These are phyloP conservation scores for Lodderomyces theae DNA, from an alignment of 1,139 yeast species.

Conservation along the genomic window DNA sequence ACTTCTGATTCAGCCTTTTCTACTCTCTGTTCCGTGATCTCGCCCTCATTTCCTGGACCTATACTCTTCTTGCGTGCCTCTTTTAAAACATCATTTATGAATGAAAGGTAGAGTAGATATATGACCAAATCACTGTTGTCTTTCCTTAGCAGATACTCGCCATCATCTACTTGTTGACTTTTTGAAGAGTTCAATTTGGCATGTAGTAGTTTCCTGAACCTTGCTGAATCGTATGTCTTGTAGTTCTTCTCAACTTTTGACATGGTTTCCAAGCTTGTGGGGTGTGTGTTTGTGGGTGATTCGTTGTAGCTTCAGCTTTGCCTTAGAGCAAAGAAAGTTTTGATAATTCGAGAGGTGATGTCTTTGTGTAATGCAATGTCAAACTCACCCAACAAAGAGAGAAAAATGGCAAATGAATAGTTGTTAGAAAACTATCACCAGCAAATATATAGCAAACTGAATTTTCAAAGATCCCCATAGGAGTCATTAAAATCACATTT, in stretches of 20 bases:
- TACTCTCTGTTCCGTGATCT: conserved; percentile 15
- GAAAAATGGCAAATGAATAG: not conserved
- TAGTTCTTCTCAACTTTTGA: conserved; percentile 5
- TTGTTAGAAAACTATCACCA: not conserved
- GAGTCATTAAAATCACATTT: too few species aligned
- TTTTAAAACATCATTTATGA: conserved; percentile 35
- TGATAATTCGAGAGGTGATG: too few species aligned
- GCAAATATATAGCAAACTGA: too few species aligned
- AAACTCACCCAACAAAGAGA: not conserved
- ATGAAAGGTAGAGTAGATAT: conserved; percentile 49
- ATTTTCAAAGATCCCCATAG: too few species aligned
- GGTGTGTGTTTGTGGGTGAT: too few species aligned
- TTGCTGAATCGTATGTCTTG: conserved; percentile 22
- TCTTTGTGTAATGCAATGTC: not conserved
- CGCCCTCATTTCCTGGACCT: conserved; percentile 10
- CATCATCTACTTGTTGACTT: not conserved
- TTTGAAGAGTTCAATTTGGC: conserved; percentile 11
- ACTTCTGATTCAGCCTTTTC: conserved; percentile 22
- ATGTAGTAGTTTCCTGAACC: conserved; percentile 17
- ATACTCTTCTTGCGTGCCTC: conserved; percentile 5
- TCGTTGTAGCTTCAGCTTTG: too few species aligned
- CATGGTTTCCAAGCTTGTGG: not conserved
- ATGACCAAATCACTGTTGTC: conserved; percentile 45
- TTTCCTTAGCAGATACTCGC: conserved; percentile 9
- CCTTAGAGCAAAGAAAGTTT: too few species aligned